Percentiles rank a stretch among this genome's conserved stretches.
Evolutionary conservation across 2,329 filamentous ascomycete genomes (phyloP).

Genomic region (Fusarium mexicanum): DNA sequence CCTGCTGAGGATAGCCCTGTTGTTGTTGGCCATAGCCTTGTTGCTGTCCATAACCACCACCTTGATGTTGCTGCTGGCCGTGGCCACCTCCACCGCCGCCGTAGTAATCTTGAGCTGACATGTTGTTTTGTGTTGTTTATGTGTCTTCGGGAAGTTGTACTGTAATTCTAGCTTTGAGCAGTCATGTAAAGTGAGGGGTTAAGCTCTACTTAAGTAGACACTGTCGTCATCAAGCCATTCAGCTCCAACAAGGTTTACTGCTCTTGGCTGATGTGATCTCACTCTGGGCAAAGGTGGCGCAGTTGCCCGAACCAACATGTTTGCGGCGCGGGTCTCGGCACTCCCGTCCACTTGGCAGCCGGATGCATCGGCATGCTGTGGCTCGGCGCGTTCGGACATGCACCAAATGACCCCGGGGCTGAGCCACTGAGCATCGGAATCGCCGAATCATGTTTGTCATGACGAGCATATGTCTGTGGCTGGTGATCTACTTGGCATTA

Average conservation of each 20-base stretch:
- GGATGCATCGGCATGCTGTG: conserved; percentile 35
- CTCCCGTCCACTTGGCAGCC: conserved; percentile 28
- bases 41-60: conserved; percentile 9
- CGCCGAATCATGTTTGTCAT: conserved; percentile 7
- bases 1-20: conserved; percentile 33
- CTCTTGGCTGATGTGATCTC: conserved; percentile 36
- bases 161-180: not conserved
- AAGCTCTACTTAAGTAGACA: conserved; percentile 21
- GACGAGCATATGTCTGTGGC: conserved; percentile 14
- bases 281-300: conserved; percentile 25
- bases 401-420: not conserved
- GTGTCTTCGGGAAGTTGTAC: not conserved
- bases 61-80: conserved; percentile 17
- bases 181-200: conserved; percentile 1
- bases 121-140: conserved; percentile 1
- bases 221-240: conserved; percentile 21
- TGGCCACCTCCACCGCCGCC: conserved; percentile 15
- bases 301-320: not conserved
- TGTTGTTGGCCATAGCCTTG: conserved; percentile 30
- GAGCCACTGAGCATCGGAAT: conserved; percentile 5
- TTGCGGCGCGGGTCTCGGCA: conserved; percentile 22
- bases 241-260: conserved; percentile 6
- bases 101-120: conserved; percentile 43
- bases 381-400: conserved; percentile 11
- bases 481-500: conserved; percentile 25